A percentile compares a stretch with the other conserved stretches of the same genome.
Evolutionary conservation across 2,329 filamentous ascomycete species (phyloP).

Genomic region (Elsinoe ampelina): DNA sequence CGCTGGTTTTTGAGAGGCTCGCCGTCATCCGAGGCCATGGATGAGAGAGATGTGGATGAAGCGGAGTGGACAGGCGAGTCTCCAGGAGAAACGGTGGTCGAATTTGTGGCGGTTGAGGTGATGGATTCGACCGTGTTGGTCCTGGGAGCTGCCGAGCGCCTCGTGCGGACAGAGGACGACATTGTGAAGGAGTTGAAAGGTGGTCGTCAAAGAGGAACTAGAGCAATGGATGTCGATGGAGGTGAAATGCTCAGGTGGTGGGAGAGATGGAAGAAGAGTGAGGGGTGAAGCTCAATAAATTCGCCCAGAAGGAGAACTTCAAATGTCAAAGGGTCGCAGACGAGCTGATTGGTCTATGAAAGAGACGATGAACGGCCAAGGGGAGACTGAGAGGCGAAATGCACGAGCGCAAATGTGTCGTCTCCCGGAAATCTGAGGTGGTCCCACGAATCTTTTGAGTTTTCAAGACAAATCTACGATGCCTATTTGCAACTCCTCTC

Average conservation of each 20-base stretch:
- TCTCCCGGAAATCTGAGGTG: too few species aligned
- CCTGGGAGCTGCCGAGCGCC: constrained; percentile 34
- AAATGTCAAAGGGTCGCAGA: background rate
- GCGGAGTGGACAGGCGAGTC: constrained; percentile 55
- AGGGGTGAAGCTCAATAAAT: background rate
- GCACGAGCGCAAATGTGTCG: too few species aligned
- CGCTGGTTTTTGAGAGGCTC: constrained; percentile 43
- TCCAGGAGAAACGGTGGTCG: constrained; percentile 45
- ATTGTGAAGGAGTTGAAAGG: constrained; percentile 11
- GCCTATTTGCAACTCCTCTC: too few species aligned
- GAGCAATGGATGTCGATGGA: background rate
- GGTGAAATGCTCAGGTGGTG: constrained; percentile 1
- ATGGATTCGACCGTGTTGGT: constrained; percentile 43
- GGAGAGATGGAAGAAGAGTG: constrained; percentile 7
- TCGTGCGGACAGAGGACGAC: constrained; percentile 42
- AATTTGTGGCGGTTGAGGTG: constrained; percentile 45
- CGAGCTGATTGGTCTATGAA: background rate
- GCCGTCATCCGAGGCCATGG: constrained; percentile 62
- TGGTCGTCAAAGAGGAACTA: background rate
- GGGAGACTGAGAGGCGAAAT: background rate
- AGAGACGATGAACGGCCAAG: background rate
- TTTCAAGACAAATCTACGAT: too few species aligned
- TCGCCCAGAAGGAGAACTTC: background rate
- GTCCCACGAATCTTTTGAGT: too few species aligned
- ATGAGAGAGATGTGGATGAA: constrained; percentile 88